Base-by-base conservation (phyloP, 148 eudicot genomes). In the Vaccinium corymbosum region DNA sequence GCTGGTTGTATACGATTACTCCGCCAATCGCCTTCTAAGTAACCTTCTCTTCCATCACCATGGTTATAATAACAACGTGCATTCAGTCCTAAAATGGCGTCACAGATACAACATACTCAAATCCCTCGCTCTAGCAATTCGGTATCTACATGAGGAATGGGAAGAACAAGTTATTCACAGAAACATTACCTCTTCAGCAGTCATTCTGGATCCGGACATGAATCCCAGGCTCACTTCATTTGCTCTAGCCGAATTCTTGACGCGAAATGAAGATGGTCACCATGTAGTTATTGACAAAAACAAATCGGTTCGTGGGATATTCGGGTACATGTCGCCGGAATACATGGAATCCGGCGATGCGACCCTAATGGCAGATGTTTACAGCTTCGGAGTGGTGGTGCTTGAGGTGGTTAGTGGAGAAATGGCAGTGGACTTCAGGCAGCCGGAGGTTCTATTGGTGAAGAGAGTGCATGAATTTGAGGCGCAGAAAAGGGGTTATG, bases 81-180 rank as follows among this genome's bases (percentile, higher is more conserved):
- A 46, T 46, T 14, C 62, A 7, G n/a, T 84, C 76, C 90, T 96
- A 17, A 61, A 35, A 55, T 97, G 99, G 99, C 83, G 56, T 50
- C 93, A 93, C 15, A 82, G 99, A 53, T 95, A 93, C 88, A 90
- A 59, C 84, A 94, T 97, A 29, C 85, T 97, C 83, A 91, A 85
- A 85, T 93, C 99, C 14, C 96, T 97, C 17, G 98, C 99, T 48
- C 90, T 93, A 0, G 99, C 98, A 0, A 85, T 97, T 70, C 80
- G 90, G 1, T 97, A 97, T 80, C 92, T 97, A 14, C 99, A 97
- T 3, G 99, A 97, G 84, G 98, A 97, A 87, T 97, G 99, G 99
- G 98, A 97, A 20, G 98, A 97, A 77, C 95, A 95, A 75, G 99
- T 97, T n/a, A 94, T 97, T 73, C 99, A 97, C 86, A 92, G 94